These are phyloP conservation scores for Mycena galericulata DNA, from an alignment of 768 basidiomycete genomes.

Conservation along the genomic window DNA sequence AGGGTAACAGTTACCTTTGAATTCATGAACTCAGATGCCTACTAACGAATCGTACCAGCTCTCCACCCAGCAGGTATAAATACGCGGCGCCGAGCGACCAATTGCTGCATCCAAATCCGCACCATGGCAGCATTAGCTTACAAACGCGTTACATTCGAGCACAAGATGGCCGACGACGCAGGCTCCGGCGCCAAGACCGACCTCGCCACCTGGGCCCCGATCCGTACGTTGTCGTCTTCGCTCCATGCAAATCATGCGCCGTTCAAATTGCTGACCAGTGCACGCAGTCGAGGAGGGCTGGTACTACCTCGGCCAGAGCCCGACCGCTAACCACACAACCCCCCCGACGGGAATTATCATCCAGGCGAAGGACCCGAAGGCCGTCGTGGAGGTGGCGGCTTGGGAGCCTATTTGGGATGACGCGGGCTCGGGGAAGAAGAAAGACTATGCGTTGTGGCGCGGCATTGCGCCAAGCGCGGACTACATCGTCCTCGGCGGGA, in stretches of 20 bases:
- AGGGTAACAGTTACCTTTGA: no score
- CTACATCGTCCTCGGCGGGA: not conserved
- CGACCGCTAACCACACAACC: not conserved
- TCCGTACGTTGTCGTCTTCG: not conserved
- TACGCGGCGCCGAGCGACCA: no score
- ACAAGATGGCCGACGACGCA: not conserved
- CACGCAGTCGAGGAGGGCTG: no score
- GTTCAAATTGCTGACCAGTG: not conserved
- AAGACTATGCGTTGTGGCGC: not conserved
- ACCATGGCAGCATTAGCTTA: no score
- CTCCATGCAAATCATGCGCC: not conserved
- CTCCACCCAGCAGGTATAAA: no score
- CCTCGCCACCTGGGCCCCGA: not conserved
- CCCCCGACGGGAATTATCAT: not conserved
- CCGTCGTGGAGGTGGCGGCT: not conserved
- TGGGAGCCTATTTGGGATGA: not conserved
- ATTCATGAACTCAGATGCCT: no score
- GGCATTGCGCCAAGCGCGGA: not conserved
- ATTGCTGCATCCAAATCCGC: no score
- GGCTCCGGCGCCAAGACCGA: not conserved
- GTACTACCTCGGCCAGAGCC: not conserved
- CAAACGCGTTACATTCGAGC: no score
- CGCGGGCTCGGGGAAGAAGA: not conserved
- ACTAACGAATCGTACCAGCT: no score
- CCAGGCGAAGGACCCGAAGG: not conserved